Evolutionary conservation across 306 rosid species (phyloP), one percentile per base, ranked within the genome.

Genomic region (Geum urbanum): DNA sequence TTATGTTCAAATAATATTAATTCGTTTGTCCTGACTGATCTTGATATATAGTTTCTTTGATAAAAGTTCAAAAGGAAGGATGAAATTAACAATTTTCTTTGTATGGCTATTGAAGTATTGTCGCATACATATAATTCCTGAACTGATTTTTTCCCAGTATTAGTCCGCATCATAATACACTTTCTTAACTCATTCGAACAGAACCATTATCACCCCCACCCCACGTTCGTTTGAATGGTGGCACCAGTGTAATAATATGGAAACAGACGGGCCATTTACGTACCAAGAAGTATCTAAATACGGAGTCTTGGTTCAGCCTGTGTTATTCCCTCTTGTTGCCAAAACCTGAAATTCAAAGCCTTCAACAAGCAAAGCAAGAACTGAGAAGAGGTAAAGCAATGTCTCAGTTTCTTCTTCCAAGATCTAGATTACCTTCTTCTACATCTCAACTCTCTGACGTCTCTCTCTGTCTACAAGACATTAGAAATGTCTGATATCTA

Each of bases 301-400:
- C 32, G 16, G 64, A 35, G 64, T n/a, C 44, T 35, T 35, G 64
- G 37, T 59, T 59, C 64, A 35, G 64, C 35, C 37, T 44, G 45
- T 59, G 39, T 15, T 44, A 35, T 57, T 59, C 63, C 27, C 63
- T 32, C 63, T 58, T 27, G 63, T 58, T 58, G 9, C 64, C 64
- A 59, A 32, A 59, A 59, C 45, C 45, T 32, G 64, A 59, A 35
- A 59, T 32, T 15, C 64, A 20, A 4, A 27, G 63, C 64, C 64
- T 32, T 10, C 64, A 59, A 35, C 45, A 59, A 59, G 45, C 64
- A 59, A 59, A 59, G 20, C 63, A 32, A 16, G 11, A 59, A 7
- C 64, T 32, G 19, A 59, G 8, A 58, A 6, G 6, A 59, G 64
- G 64, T 59, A 35, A 59, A 58, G 45, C 12, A 59, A 59, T 13